Base-by-base conservation (phyloP, 805 yeast genomes). In the Candida nanaspora region DNA sequence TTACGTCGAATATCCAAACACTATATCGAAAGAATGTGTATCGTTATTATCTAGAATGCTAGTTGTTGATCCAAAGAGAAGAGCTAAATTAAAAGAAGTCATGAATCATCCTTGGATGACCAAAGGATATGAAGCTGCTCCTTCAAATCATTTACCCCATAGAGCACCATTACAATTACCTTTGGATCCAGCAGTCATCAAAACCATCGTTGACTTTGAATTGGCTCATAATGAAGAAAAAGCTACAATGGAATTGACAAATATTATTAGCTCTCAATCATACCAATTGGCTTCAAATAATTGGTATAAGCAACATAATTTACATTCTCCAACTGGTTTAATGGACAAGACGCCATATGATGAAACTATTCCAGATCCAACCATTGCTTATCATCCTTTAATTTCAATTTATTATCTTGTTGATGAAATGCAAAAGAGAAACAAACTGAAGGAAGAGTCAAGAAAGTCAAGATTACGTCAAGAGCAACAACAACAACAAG, bases 41-140 rank as follows among this genome's bases (percentile, higher is more conserved):
- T 82, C 89, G 7, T 65, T 93, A 43, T 65, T 93, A 33, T 77
- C 87, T 2, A 74, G 88, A 51, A 93, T 93, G 96, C 70, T 93
- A 42, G 95, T 89, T 23, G 98, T 93, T 4, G 86, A 87, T 53
- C 95, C 96, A 6, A 57, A 66, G 6, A 78, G 79, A 45, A 78
- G 99, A 56, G 95, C 95, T 1, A 62, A 82, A 0, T 67, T 93
- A 42, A 69, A 70, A 39, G 96, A 88, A 57, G 85, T 93, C 7
- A 70, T 85, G 50, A 71, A 74, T 42, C 98, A 93, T 53, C 96
- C 96, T 1, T 93, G 98, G 98, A 86, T 93, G 91, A 72, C 72
- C 41, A 80, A 80, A 57, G 96, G 96, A 28, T 88, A 75, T 56
- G 96, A 87, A 41, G 74, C 74, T 28, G 74, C 81, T 0, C 81